A percentile compares a stretch with the other conserved stretches of the same genome.
Evolutionary conservation across 176 grass and related monocot species (phyloP).

Genomic region (Guadua angustifolia): DNA sequence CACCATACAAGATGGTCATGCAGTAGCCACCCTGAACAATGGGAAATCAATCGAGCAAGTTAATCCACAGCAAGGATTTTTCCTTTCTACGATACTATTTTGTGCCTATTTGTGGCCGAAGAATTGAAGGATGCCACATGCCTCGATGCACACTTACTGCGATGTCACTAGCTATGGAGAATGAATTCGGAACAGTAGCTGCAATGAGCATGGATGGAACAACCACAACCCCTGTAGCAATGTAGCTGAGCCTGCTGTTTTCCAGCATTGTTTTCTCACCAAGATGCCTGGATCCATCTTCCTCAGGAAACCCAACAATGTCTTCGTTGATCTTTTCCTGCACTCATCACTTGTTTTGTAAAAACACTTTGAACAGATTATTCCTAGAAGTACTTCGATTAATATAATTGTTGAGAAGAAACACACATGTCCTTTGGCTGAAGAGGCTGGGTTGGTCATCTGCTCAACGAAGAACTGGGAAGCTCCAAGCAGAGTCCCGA

Average conservation of each 20-base stretch:
- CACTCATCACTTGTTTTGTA: neutral
- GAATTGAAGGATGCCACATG: neutral
- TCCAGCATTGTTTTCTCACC: constrained; percentile 15
- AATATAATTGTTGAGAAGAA: neutral
- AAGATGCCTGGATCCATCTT: constrained; percentile 21
- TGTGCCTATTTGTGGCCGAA: neutral
- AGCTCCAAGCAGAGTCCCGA: constrained; percentile 73
- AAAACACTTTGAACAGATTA: neutral
- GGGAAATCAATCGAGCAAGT: neutral
- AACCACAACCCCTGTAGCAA: constrained; percentile 53
- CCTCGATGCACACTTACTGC: constrained; percentile 51
- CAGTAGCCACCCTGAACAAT: constrained; percentile 72
- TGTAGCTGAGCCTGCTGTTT: constrained; percentile 46
- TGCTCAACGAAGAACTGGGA: constrained; percentile 91
- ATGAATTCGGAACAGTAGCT: constrained; percentile 55
- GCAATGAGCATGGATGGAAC: constrained; percentile 64
- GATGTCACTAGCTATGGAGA: constrained; percentile 69
- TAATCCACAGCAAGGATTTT: neutral
- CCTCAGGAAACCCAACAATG: neutral
- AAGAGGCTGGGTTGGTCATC: constrained; percentile 43
- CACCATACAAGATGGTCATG: constrained; percentile 86
- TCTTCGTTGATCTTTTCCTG: neutral
- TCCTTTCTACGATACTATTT: neutral
- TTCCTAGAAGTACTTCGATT: neutral
- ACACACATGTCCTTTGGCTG: constrained; percentile 19